These are phyloP conservation scores for Neobulgaria alba DNA, from an alignment of 2,329 filamentous ascomycete species.

Conservation along the genomic window DNA sequence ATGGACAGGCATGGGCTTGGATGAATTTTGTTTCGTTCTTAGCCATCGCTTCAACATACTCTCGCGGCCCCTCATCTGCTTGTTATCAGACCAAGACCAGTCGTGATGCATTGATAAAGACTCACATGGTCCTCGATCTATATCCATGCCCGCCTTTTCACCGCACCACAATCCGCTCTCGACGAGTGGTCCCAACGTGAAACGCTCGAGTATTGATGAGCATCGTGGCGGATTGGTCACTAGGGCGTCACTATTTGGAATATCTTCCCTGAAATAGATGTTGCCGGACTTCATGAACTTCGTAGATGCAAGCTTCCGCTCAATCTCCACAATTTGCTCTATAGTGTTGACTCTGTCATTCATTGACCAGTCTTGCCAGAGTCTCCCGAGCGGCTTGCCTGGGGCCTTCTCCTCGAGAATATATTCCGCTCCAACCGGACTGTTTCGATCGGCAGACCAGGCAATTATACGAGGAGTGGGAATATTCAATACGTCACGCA, in stretches of 20 bases:
- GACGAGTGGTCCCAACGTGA: slow-evolving; percentile 13
- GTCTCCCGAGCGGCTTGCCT: slow-evolving; percentile 23
- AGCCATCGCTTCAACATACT: slow-evolving; percentile 9
- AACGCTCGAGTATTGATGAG: slow-evolving; percentile 3
- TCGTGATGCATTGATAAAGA: slow-evolving; percentile 1
- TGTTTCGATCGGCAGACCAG: slow-evolving; percentile 11
- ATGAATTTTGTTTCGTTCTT: slow-evolving; percentile 13
- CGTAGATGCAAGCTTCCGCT: slow-evolving; percentile 21
- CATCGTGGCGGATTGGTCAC: not conserved
- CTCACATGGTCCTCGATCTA: slow-evolving; percentile 18
- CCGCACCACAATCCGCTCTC: slow-evolving; percentile 15
- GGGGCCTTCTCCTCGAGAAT: slow-evolving; percentile 24
- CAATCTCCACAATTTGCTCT: slow-evolving; percentile 23
- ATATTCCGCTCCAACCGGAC: slow-evolving; percentile 18
- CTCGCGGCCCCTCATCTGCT: not conserved
- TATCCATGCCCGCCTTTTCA: slow-evolving; percentile 14
- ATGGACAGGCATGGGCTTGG: slow-evolving; percentile 8
- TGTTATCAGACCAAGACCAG: not conserved
- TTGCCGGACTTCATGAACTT: slow-evolving; percentile 22
- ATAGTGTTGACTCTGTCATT: slow-evolving; percentile 22
- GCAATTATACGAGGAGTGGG: slow-evolving; percentile 13
- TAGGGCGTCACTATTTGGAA: slow-evolving; percentile 7
- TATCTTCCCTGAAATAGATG: slow-evolving; percentile 16
- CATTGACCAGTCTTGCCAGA: slow-evolving; percentile 26
- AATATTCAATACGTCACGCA: slow-evolving; percentile 12